Conservation (phyloP, 2,329 filamentous ascomycete species). For the Trichoderma koningiopsis region DNA sequence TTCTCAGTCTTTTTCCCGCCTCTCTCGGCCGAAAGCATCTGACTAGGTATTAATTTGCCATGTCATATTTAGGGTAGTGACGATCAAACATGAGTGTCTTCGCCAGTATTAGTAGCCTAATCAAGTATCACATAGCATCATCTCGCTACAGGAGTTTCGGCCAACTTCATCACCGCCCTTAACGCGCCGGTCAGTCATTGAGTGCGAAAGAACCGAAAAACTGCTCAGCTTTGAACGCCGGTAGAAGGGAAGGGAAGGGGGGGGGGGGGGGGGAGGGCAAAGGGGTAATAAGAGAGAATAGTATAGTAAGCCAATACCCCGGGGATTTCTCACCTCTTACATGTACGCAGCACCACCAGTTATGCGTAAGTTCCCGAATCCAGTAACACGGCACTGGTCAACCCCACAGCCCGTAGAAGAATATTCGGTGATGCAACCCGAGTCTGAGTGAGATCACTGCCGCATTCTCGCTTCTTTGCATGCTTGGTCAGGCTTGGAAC, state of each 20-base stretch:
- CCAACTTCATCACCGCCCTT: conserved; percentile 18
- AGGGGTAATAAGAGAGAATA: neutral
- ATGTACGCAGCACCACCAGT: neutral
- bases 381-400: conserved; percentile 15
- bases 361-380: conserved; percentile 19
- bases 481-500: neutral
- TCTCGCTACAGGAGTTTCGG: conserved; percentile 5
- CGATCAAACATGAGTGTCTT: neutral
- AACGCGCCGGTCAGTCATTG: neutral
- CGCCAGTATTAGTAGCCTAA: neutral
- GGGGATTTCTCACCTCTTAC: conserved; percentile 15
- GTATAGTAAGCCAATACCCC: conserved; percentile 19
- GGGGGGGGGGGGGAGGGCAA: neutral
- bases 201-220: neutral
- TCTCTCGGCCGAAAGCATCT: neutral
- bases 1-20: neutral
- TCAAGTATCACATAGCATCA: neutral
- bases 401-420: conserved; percentile 11
- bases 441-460: conserved; percentile 20
- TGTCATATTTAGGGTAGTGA: neutral
- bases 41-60: neutral
- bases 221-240: neutral
- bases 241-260: neutral
- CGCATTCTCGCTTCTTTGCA: neutral
- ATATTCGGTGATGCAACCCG: conserved; percentile 10